Evolutionary conservation across 148 eudicot genomes (phyloP), one percentile per base, ranked within the genome.

Genomic region (Rhododendron molle): DNA sequence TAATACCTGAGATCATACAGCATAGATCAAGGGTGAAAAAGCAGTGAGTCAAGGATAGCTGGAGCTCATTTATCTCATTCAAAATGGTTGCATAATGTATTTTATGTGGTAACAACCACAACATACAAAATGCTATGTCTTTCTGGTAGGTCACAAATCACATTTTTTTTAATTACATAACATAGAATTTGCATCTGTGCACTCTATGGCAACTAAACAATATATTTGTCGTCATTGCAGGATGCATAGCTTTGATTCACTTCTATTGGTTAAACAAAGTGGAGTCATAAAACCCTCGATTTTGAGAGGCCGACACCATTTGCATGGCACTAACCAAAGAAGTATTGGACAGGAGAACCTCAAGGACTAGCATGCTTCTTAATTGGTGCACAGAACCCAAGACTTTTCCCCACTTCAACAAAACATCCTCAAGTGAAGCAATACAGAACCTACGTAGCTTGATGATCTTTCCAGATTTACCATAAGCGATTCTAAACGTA

Each of bases 391-490:
- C 50, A 44, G 11, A 40, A 21, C 26, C 46, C 46, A 15, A 74
- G 21, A 38, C n/a, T 38, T 7, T 18, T 34, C n/a, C 46, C 11
- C 78, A 74, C n/a, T 78, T 47, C 54, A 21, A 32, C 43, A n/a
- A 60, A 14, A 26, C 32, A 82, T 82, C n/a, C 20, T 62, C 40
- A 82, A n/a, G 34, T 23, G 20, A 81, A 82, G 28, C 47, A 82
- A 40, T 56, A 34, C 28, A 58, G 26, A 81, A 36, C 18, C 84
- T 36, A 36, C 16, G 34, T 34, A 13, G 26, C 43, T 20, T 46
- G 56, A 38, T n/a, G 56, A 78, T 78, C 81, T 38, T 60, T 38
- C 54, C 84, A 46, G 58, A 69, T 65, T 2, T 79, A 82, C 43
- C 14, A 20, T 71, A 28, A 44, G 73, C 32, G 6, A 23, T 32